Percentiles rank a stretch among this genome's conserved stretches.
phyloP scores from a whole-genome alignment of 2,329 filamentous ascomycete species.

The Aureobasidium sp. region DNA sequence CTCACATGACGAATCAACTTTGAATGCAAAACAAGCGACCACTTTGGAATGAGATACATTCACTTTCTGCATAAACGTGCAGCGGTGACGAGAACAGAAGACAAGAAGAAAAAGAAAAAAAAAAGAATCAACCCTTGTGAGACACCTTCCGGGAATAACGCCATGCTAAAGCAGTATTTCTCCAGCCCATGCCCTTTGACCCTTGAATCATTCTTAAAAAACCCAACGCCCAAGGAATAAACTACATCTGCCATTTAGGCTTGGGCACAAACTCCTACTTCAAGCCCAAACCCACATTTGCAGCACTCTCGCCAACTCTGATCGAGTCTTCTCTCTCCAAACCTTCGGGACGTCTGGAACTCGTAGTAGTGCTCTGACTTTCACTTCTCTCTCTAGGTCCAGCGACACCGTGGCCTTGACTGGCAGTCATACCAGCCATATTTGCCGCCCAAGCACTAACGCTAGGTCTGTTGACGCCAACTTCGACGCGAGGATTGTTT shows the following conservation, averaged over 20 bases:
- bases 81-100: too few species aligned
- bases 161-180: background rate
- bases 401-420: slow-evolving; percentile 25
- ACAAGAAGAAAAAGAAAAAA: too few species aligned
- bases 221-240: background rate
- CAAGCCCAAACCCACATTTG: slow-evolving; percentile 20
- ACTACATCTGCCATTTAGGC: background rate
- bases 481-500: background rate
- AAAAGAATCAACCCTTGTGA: too few species aligned
- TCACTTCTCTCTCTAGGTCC: slow-evolving; percentile 31
- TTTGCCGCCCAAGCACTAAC: slow-evolving; percentile 24
- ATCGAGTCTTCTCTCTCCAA: slow-evolving; percentile 28
- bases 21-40: too few species aligned
- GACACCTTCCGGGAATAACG: too few species aligned
- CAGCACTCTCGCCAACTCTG: slow-evolving; percentile 32
- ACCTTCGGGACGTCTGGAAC: slow-evolving; percentile 17
- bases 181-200: background rate
- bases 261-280: slow-evolving; percentile 11
- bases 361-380: slow-evolving; percentile 33
- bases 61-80: too few species aligned
- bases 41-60: too few species aligned
- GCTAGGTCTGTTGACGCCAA: background rate
- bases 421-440: slow-evolving; percentile 17
- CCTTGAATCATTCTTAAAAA: background rate
- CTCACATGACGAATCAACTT: too few species aligned